phyloP scores from a whole-genome alignment of 306 rosid species.

The Pterocarpus santalinus region DNA sequence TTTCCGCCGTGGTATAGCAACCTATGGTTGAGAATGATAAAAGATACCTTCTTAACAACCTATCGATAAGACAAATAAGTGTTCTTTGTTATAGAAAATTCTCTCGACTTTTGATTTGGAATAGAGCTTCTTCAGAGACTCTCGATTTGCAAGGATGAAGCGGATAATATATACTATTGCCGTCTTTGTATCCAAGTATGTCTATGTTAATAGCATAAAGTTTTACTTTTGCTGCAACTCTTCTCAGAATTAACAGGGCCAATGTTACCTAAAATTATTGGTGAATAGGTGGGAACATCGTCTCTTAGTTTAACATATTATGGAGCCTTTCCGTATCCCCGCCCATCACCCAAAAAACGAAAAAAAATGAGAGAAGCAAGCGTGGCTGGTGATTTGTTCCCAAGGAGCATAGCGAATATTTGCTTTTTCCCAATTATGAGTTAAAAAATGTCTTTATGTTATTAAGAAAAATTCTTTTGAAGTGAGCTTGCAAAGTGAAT shows the following conservation, averaged over 20 bases:
- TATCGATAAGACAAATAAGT: slow-evolving; percentile 5
- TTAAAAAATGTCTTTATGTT: not conserved
- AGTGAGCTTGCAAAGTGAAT: too few relatives aligned
- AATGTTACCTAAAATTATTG: too few relatives aligned
- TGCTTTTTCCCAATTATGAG: not conserved
- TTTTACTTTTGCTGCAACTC: slow-evolving; percentile 1
- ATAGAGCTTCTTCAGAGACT: not conserved
- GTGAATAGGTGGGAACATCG: too few relatives aligned
- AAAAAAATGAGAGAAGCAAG: slow-evolving; percentile 9
- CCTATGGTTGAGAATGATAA: not conserved
- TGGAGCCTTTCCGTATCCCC: not conserved
- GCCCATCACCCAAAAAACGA: too few relatives aligned
- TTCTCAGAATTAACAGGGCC: not conserved
- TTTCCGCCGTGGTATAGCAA: not conserved
- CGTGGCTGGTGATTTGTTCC: slow-evolving; percentile 26
- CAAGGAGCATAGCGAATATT: not conserved
- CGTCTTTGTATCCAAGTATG: too few relatives aligned
- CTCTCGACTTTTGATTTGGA: not conserved
- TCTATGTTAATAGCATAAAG: not conserved
- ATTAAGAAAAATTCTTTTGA: too few relatives aligned
- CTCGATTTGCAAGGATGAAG: slow-evolving; percentile 3
- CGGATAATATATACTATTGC: not conserved
- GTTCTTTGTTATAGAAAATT: not conserved
- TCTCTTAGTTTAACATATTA: not conserved
- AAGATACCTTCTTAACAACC: not conserved